A percentile compares a stretch with the other conserved stretches of the same genome.
phyloP scores from a whole-genome alignment of 192 early-diverging fungal species.

The Podila minutissima region DNA sequence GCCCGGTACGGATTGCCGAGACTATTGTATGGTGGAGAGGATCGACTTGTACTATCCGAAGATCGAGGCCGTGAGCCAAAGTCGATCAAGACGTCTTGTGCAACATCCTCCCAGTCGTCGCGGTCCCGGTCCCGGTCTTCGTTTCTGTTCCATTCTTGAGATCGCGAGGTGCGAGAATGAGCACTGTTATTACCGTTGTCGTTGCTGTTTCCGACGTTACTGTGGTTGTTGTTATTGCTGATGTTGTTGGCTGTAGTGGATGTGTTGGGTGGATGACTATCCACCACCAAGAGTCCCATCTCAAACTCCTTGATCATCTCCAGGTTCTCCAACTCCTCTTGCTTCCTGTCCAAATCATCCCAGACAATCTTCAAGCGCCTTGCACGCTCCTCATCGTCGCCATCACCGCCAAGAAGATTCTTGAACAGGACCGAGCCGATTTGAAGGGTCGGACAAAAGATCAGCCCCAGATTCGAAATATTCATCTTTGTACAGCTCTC shows the following conservation, averaged over 20 bases:
- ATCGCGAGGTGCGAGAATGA: neutral
- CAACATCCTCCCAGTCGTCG: neutral
- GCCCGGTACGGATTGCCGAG: neutral
- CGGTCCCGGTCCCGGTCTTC: neutral
- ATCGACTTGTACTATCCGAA: neutral
- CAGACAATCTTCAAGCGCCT: constrained; percentile 20
- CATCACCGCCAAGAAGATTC: constrained; percentile 56
- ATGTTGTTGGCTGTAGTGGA: too few species aligned
- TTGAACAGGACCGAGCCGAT: constrained; percentile 62
- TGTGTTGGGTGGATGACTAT: neutral
- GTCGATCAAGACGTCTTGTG: neutral
- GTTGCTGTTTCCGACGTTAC: too few species aligned
- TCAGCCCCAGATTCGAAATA: constrained; percentile 64
- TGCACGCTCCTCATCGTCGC: constrained; percentile 22
- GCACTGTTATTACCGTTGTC: neutral
- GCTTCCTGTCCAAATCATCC: constrained; percentile 21
- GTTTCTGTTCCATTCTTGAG: neutral
- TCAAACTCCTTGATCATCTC: constrained; percentile 50
- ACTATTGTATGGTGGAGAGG: neutral
- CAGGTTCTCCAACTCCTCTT: constrained; percentile 45
- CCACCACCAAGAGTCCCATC: constrained; percentile 20
- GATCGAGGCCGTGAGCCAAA: neutral
- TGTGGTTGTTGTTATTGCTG: too few species aligned
- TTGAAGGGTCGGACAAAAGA: constrained; percentile 66
- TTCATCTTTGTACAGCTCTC: constrained; percentile 62